Conservation (phyloP, 179 eudicot species). For the Spergularia azorica region DNA sequence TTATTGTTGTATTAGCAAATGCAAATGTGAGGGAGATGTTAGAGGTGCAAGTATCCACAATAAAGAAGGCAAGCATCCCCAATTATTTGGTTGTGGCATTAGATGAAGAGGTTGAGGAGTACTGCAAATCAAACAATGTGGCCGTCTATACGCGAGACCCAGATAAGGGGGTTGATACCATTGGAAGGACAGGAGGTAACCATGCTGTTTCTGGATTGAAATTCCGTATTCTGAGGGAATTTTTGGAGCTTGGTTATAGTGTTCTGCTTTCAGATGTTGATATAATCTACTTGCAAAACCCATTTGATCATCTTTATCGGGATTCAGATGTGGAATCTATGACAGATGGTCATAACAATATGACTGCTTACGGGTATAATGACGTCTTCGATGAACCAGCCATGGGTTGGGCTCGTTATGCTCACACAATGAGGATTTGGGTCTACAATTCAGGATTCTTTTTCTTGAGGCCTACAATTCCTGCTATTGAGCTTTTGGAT, state of each 20-base stretch:
- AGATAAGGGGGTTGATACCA: conserved; percentile 57
- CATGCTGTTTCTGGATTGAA: conserved; percentile 91
- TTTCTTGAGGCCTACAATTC: conserved; percentile 85
- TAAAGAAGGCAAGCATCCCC: conserved; percentile 70
- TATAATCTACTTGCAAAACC: conserved; percentile 88
- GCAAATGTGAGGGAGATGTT: conserved; percentile 78
- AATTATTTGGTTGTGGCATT: conserved; percentile 88
- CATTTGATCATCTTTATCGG: conserved; percentile 76
- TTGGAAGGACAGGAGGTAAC: conserved; percentile 67
- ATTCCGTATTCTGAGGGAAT: conserved; percentile 86
- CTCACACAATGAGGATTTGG: conserved; percentile 98
- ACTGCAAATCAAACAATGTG: conserved; percentile 68
- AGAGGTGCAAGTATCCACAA: conserved; percentile 65
- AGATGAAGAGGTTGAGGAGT: conserved; percentile 62
- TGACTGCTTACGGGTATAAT: conserved; percentile 86
- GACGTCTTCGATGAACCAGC: conserved; percentile 91
- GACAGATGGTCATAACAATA: conserved; percentile 89
- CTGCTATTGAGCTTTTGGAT: conserved; percentile 90
- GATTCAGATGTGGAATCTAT: conserved; percentile 97
- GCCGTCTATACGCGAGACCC: conserved; percentile 84
- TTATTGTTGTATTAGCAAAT: conserved; percentile 86
- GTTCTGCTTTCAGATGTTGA: conserved; percentile 96
- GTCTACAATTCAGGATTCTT: conserved; percentile 95
- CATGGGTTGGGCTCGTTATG: conserved; percentile 99
- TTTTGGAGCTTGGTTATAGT: conserved; percentile 84